Conservation (phyloP, 129 eudicot genomes). For the Apium graveolens region DNA sequence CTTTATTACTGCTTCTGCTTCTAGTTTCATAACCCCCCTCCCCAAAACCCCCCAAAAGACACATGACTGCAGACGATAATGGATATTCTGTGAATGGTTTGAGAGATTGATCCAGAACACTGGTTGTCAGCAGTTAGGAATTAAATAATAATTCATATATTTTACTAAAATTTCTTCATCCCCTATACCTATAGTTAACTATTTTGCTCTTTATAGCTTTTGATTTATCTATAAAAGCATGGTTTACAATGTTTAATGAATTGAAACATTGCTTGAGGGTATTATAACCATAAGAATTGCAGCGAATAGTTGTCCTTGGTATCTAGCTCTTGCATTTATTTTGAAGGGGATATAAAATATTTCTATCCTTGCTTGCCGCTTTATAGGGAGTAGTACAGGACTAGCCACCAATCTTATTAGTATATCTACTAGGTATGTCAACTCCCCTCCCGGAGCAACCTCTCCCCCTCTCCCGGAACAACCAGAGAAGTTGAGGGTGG, state of each 20-base stretch:
- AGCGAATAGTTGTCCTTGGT: background rate
- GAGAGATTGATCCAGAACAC: background rate
- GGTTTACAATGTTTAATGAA: background rate
- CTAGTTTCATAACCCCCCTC: too few species aligned
- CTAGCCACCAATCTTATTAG: too few species aligned
- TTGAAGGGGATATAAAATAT: background rate
- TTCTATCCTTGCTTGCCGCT: background rate
- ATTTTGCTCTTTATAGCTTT: background rate
- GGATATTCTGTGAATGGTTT: background rate
- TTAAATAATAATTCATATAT: background rate
- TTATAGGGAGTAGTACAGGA: background rate
- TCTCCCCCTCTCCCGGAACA: too few species aligned
- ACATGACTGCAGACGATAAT: background rate
- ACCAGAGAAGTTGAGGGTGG: too few species aligned
- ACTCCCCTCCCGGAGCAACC: too few species aligned
- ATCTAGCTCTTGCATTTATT: background rate
- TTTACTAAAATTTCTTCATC: background rate
- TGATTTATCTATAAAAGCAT: background rate
- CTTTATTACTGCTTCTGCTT: too few species aligned
- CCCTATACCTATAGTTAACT: background rate
- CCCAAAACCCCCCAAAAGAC: too few species aligned
- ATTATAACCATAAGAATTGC: background rate
- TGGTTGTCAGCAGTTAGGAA: background rate
- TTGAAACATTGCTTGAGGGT: too few species aligned
- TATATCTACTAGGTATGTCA: too few species aligned